phyloP scores from a whole-genome alignment of 108 stramenopile species.

The Skeletonema marinoi region DNA sequence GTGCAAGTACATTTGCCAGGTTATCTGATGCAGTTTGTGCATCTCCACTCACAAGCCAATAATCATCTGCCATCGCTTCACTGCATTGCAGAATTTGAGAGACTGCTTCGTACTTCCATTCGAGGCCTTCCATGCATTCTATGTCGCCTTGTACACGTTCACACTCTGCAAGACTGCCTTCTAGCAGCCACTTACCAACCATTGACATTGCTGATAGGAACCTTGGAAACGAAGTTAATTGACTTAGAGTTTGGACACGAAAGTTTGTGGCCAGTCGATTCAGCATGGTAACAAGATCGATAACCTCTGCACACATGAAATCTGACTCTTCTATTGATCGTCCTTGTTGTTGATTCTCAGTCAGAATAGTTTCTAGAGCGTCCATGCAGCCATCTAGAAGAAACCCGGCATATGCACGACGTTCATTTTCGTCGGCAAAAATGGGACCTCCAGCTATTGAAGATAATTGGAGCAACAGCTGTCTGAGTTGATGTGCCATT shows the following conservation, averaged over 20 bases:
- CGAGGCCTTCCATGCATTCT: constrained; percentile 65
- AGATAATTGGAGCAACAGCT: constrained; percentile 68
- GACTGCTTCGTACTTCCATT: constrained; percentile 80
- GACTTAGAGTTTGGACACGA: constrained; percentile 43
- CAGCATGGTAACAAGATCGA: constrained; percentile 61
- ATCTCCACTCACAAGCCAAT: constrained; percentile 73
- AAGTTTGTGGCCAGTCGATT: constrained; percentile 73
- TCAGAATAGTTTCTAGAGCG: constrained; percentile 43
- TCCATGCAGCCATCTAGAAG: constrained; percentile 69
- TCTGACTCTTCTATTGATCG: constrained; percentile 20
- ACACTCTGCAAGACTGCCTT: constrained; percentile 67
- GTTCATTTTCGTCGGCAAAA: constrained; percentile 54
- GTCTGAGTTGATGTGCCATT: constrained; percentile 67
- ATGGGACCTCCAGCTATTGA: constrained; percentile 67
- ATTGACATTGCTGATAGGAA: constrained; percentile 55
- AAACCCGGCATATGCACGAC: constrained; percentile 59
- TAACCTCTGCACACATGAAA: constrained; percentile 49
- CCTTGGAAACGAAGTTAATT: constrained; percentile 53
- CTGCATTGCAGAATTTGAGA: constrained; percentile 67
- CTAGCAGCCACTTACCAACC: constrained; percentile 61
- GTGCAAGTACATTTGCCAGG: constrained; percentile 59
- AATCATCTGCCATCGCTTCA: constrained; percentile 74
- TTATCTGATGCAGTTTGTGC: constrained; percentile 45
- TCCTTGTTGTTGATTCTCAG: constrained; percentile 32
- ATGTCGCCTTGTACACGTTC: constrained; percentile 64